These are phyloP conservation scores for Dinochytrium kinnereticum DNA, from an alignment of 371 early-diverging fungal species.

Conservation along the genomic window DNA sequence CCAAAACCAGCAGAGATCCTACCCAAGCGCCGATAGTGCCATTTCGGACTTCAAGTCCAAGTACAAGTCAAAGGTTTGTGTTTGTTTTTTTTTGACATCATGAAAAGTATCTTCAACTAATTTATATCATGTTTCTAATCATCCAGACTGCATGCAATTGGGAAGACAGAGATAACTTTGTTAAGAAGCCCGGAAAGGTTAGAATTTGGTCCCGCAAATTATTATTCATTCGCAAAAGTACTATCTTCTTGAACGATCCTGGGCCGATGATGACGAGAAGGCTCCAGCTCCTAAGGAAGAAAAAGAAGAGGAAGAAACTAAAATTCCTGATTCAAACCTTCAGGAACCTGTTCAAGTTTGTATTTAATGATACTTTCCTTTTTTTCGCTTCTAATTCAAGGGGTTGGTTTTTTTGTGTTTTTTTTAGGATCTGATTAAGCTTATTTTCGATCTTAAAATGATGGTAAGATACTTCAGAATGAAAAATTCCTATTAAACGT, in stretches of 20 bases:
- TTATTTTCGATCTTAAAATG: constrained; percentile 62
- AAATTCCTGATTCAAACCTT: constrained; percentile 51
- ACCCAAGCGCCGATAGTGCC: constrained; percentile 36
- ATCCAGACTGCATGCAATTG: constrained; percentile 65
- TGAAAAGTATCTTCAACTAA: too few species aligned
- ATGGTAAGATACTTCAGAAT: constrained; percentile 39
- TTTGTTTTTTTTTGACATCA: neutral
- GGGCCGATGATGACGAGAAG: constrained; percentile 56
- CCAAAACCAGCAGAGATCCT: constrained; percentile 31
- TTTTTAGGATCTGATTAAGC: constrained; percentile 48
- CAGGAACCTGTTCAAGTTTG: constrained; percentile 51
- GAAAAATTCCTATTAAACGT: neutral
- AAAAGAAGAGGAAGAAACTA: constrained; percentile 20
- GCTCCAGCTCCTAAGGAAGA: constrained; percentile 18
- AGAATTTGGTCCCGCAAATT: neutral
- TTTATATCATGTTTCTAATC: too few species aligned
- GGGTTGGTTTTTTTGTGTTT: too few species aligned
- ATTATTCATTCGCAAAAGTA: constrained; percentile 23
- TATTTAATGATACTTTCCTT: neutral
- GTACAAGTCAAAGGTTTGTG: constrained; percentile 56
- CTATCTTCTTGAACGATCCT: constrained; percentile 52
- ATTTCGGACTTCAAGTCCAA: constrained; percentile 54
- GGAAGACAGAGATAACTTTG: constrained; percentile 60
- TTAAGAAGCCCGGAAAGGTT: constrained; percentile 48
- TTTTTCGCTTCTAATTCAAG: too few species aligned